phyloP scores from a whole-genome alignment of 2,329 filamentous ascomycete genomes.

The Tolypocladium tropicale region DNA sequence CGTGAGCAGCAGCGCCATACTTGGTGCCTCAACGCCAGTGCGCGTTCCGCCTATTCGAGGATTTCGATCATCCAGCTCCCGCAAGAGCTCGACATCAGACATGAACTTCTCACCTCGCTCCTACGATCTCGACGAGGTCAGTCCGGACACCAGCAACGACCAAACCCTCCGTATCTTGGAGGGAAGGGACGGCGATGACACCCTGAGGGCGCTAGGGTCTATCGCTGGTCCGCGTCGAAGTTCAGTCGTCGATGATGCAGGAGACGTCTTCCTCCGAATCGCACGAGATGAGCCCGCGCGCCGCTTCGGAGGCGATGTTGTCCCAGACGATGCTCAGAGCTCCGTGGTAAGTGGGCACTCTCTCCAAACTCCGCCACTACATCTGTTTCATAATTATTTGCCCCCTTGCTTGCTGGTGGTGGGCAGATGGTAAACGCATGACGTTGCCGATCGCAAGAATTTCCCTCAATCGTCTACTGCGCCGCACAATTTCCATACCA shows the following conservation, averaged over 20 bases:
- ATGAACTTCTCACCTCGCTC: conserved; percentile 37
- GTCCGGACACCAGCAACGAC: conserved; percentile 34
- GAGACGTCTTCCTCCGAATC: conserved; percentile 49
- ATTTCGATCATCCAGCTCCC: conserved; percentile 46
- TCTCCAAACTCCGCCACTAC: not conserved
- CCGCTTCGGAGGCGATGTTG: conserved; percentile 23
- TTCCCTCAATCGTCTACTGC: not conserved
- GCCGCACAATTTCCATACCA: not conserved
- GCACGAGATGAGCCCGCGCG: conserved; percentile 40
- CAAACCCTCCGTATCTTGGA: conserved; percentile 41
- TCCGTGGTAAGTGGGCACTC: conserved; percentile 33
- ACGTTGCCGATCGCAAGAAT: not conserved
- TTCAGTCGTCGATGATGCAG: conserved; percentile 39
- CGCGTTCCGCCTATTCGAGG: conserved; percentile 44
- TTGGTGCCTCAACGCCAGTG: conserved; percentile 20
- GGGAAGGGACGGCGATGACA: conserved; percentile 20
- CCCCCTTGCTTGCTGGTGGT: not conserved
- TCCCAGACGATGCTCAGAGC: conserved; percentile 23
- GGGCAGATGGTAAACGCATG: not conserved
- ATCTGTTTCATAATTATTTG: not conserved
- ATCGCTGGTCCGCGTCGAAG: conserved; percentile 24
- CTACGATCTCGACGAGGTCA: conserved; percentile 33
- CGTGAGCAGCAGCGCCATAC: conserved; percentile 18
- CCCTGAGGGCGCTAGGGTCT: conserved; percentile 27
- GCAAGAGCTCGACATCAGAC: conserved; percentile 42